A percentile compares a stretch with the other conserved stretches of the same genome.
Conservation (phyloP, 805 yeast genomes). For the Zygosaccharomyces kombuchaensis region DNA sequence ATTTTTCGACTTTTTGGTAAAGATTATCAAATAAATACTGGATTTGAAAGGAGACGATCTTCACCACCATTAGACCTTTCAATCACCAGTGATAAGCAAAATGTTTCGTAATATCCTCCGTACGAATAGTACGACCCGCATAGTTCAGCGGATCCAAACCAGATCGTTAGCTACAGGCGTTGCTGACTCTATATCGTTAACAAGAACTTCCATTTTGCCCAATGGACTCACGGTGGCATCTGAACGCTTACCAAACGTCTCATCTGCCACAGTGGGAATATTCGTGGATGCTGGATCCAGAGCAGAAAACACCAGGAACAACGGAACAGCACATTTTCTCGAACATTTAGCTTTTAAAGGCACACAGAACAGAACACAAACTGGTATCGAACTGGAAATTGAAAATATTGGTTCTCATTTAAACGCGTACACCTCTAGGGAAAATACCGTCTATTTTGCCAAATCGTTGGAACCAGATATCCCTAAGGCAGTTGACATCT, state of each 20-base stretch:
- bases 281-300: slow-evolving; percentile 99
- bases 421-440: slow-evolving; percentile 98
- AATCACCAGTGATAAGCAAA: background rate
- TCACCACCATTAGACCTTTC: background rate
- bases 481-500: slow-evolving; percentile 78
- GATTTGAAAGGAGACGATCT: background rate
- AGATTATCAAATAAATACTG: background rate
- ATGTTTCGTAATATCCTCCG: slow-evolving; percentile 4
- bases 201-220: slow-evolving; percentile 68
- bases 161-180: background rate
- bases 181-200: slow-evolving; percentile 36
- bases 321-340: slow-evolving; percentile 96
- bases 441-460: slow-evolving; percentile 95
- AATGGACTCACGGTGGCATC: slow-evolving; percentile 95
- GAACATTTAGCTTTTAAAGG: slow-evolving; percentile 98
- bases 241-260: slow-evolving; percentile 77
- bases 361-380: slow-evolving; percentile 73
- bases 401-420: slow-evolving; percentile 96
- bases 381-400: slow-evolving; percentile 81
- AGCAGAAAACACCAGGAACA: slow-evolving; percentile 77
- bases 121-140: background rate
- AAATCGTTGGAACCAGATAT: slow-evolving; percentile 78
- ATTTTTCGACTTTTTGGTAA: no score
- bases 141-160: background rate
- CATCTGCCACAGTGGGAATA: slow-evolving; percentile 96